Conservation (phyloP, 2,329 filamentous ascomycete genomes). For the Ramularia endophylla region DNA sequence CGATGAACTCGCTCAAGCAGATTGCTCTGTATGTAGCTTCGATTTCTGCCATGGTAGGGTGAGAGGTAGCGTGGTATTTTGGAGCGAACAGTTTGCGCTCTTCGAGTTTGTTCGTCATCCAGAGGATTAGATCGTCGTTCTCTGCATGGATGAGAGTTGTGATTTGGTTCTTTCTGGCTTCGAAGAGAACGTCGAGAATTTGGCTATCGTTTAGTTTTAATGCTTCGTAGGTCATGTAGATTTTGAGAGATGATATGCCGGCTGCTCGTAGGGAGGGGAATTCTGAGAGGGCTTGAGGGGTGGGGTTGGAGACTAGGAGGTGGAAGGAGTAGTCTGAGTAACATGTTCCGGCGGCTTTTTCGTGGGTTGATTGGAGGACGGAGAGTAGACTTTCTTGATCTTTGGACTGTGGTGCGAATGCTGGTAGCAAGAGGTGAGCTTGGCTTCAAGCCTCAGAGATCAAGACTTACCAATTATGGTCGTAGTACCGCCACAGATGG, state of each 20-base stretch:
- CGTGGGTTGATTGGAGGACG: constrained; percentile 39
- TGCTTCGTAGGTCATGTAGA: constrained; percentile 40
- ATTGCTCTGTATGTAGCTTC: constrained; percentile 52
- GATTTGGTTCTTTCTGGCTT: constrained; percentile 40
- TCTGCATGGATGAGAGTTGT: constrained; percentile 53
- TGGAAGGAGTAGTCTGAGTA: constrained; percentile 46
- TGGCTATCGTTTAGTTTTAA: constrained; percentile 35
- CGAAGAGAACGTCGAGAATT: constrained; percentile 34
- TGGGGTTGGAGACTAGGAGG: constrained; percentile 35
- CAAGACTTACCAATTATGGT: too few species aligned
- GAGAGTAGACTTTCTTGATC: constrained; percentile 40
- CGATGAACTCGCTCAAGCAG: constrained; percentile 44
- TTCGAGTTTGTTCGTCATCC: constrained; percentile 50
- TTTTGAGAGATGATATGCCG: constrained; percentile 38
- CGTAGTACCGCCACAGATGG: constrained; percentile 45
- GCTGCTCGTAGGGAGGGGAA: constrained; percentile 32
- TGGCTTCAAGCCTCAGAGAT: too few species aligned
- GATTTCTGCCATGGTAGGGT: constrained; percentile 46
- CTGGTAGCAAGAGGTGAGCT: too few species aligned
- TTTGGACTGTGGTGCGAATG: constrained; percentile 44
- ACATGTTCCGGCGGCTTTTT: constrained; percentile 38
- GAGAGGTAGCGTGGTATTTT: constrained; percentile 47
- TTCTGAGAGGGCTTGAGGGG: constrained; percentile 28
- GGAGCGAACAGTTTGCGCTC: constrained; percentile 43
- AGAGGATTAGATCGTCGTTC: constrained; percentile 50